Percentiles rank a stretch among this genome's conserved stretches.
These are phyloP conservation scores for Cyclotella sp. DNA, from an alignment of 108 stramenopile genomes.

Conservation along the genomic window DNA sequence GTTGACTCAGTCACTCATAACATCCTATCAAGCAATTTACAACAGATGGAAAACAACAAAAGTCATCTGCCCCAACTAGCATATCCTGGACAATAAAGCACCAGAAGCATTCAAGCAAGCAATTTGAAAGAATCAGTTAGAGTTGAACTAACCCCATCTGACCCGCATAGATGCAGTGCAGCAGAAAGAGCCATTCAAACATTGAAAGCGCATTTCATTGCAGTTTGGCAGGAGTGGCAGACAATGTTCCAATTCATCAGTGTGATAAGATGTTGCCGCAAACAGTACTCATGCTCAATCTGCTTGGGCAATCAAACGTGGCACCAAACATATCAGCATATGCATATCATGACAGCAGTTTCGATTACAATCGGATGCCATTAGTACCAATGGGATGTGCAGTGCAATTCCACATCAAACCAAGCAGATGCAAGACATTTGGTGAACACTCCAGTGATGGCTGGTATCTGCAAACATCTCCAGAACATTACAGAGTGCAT, in stretches of 20 bases:
- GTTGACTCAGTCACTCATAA: conserved; percentile 10
- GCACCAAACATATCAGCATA: conserved; percentile 44
- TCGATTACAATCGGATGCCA: conserved; percentile 56
- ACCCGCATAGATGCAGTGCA: conserved; percentile 42
- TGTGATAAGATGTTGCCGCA: conserved; percentile 22
- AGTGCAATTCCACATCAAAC: conserved; percentile 37
- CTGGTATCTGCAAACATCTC: conserved; percentile 22
- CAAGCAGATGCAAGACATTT: conserved; percentile 15
- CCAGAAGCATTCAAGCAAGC: conserved; percentile 13
- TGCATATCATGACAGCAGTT: conserved; percentile 21
- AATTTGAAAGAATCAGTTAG: conserved; percentile 11
- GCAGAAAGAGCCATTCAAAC: conserved; percentile 70
- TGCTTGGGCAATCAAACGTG: conserved; percentile 39
- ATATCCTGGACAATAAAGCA: conserved; percentile 21
- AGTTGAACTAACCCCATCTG: conserved; percentile 46
- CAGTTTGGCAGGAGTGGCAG: conserved; percentile 43
- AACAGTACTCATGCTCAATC: conserved; percentile 33
- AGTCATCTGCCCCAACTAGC: conserved; percentile 13
- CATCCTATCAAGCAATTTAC: conserved; percentile 20
- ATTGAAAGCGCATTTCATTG: conserved; percentile 60
- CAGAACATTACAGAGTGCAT: conserved; percentile 33
- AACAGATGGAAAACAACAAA: conserved; percentile 15
- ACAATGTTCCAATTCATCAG: conserved; percentile 4
- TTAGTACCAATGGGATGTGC: conserved; percentile 49
- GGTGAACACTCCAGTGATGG: conserved; percentile 22